A percentile compares a stretch with the other conserved stretches of the same genome.
phyloP scores from a whole-genome alignment of 139 green algal species.

The Chlorella sp. region DNA sequence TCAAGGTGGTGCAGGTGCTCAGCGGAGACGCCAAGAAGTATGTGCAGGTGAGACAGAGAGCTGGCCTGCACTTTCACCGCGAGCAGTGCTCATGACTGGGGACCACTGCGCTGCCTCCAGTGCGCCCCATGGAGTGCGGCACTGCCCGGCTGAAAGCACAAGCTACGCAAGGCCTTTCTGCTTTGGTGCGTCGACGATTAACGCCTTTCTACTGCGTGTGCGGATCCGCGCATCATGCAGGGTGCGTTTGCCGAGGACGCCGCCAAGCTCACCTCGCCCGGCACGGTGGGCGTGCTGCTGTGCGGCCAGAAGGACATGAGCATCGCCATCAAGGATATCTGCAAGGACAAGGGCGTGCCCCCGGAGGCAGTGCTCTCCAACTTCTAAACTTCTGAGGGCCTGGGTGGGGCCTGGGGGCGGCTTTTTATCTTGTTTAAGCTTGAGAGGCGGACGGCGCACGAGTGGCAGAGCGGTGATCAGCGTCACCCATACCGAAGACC shows the following conservation, averaged over 20 bases:
- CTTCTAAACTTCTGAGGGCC: too few species aligned
- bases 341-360: constrained; percentile 22
- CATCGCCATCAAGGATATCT: constrained; percentile 51
- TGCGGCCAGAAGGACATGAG: constrained; percentile 89
- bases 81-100: too few species aligned
- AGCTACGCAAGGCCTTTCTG: neutral
- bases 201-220: neutral
- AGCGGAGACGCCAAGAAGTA: constrained; percentile 42
- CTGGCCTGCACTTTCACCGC: too few species aligned
- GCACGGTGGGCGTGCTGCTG: constrained; percentile 53
- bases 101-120: too few species aligned
- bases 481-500: too few species aligned
- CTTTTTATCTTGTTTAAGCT: too few species aligned
- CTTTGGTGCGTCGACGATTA: neutral
- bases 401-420: too few species aligned
- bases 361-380: too few species aligned
- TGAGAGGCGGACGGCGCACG: too few species aligned
- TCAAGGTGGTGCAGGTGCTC: constrained; percentile 53
- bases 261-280: neutral
- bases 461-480: too few species aligned
- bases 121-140: too few species aligned
- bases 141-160: neutral
- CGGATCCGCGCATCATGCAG: too few species aligned
- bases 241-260: constrained; percentile 47
- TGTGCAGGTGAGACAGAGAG: constrained; percentile 26